Percentiles rank a stretch among this genome's conserved stretches.
phyloP scores from a whole-genome alignment of 306 rosid genomes.

The Morella rubra region DNA sequence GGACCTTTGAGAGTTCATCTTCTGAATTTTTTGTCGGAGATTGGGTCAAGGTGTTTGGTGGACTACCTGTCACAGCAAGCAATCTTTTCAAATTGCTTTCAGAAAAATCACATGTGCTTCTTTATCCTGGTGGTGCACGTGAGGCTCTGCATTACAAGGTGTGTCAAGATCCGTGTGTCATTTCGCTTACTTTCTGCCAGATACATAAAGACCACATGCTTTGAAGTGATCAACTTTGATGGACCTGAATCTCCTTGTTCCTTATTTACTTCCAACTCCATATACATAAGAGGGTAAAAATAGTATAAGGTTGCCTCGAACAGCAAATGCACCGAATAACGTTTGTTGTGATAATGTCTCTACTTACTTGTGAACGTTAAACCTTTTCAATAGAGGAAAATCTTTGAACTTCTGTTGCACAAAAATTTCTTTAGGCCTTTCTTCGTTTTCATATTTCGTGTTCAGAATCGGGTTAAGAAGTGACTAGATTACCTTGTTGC shows the following conservation, averaged over 20 bases:
- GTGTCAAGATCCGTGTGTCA: slow-evolving; percentile 24
- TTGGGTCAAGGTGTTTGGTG: slow-evolving; percentile 71
- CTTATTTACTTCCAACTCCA: background rate
- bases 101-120: slow-evolving; percentile 71
- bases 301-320: background rate
- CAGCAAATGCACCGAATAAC: background rate
- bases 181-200: slow-evolving; percentile 2
- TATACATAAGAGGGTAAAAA: background rate
- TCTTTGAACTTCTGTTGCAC: background rate
- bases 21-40: slow-evolving; percentile 51
- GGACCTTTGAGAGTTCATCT: slow-evolving; percentile 7
- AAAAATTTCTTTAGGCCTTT: background rate
- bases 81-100: slow-evolving; percentile 67
- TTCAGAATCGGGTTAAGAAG: too few relatives aligned
- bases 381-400: background rate
- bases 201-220: background rate
- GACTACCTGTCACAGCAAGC: slow-evolving; percentile 70
- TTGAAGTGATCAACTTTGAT: background rate
- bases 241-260: background rate
- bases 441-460: background rate
- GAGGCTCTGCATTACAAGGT: slow-evolving; percentile 95
- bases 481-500: background rate
- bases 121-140: slow-evolving; percentile 94
- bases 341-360: background rate
- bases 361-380: background rate